Evolutionary conservation across 306 rosid genomes (phyloP).

Genomic region (Cicer bijugum): DNA sequence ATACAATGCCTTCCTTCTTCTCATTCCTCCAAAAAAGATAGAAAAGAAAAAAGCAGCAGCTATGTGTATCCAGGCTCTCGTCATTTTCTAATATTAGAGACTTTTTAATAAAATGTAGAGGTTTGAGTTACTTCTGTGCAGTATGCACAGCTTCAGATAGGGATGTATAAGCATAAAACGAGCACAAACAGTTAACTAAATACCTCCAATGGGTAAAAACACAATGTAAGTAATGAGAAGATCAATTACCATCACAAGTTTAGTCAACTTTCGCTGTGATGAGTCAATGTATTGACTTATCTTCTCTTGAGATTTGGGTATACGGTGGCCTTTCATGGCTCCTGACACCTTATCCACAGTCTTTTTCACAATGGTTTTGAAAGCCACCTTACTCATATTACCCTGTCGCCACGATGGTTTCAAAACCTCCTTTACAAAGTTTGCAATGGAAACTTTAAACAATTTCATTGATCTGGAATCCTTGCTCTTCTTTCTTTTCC

Average conservation of each 20-base stretch:
- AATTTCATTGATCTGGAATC: constrained; percentile 83
- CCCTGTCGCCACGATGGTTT: constrained; percentile 99
- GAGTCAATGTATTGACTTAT: constrained; percentile 89
- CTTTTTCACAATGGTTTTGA: constrained; percentile 96
- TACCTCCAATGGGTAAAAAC: background rate
- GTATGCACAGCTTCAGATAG: constrained; percentile 9
- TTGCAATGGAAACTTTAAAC: constrained; percentile 87
- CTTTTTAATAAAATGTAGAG: constrained; percentile 25
- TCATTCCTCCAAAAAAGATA: background rate
- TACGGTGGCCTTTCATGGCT: constrained; percentile 89
- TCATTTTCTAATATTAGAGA: constrained; percentile 21
- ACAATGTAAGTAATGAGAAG: constrained; percentile 36
- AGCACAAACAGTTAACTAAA: constrained; percentile 23
- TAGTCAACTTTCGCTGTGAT: constrained; percentile 87
- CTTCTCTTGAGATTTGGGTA: constrained; percentile 90
- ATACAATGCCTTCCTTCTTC: constrained; percentile 19
- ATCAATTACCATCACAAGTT: constrained; percentile 85
- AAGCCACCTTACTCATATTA: constrained; percentile 98
- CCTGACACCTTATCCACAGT: constrained; percentile 98
- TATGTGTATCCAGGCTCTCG: background rate
- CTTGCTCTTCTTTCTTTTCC: constrained; percentile 75
- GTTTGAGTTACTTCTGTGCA: constrained; percentile 11
- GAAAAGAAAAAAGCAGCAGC: background rate
- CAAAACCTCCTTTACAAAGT: constrained; percentile 89
- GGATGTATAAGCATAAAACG: background rate